Evolutionary conservation across 495 filamentous ascomycete genomes (phyloP).

Genomic region (Amniculicola lignicola): DNA sequence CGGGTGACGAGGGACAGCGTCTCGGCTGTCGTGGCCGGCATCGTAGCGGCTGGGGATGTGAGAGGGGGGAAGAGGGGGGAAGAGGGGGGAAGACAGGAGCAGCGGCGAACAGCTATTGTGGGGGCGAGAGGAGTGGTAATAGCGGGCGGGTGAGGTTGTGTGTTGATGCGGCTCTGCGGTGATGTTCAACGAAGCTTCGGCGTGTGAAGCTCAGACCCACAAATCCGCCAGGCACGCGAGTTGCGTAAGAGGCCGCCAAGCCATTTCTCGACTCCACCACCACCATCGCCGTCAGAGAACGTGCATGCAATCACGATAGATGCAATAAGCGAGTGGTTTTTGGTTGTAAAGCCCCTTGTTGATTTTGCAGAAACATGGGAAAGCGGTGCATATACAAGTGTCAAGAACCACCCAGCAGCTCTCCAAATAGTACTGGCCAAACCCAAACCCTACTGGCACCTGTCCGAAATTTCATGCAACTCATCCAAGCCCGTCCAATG

Average conservation of each 20-base stretch:
- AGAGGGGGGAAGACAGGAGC: neutral
- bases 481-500: neutral
- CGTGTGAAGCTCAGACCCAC: neutral
- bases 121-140: conserved; percentile 1
- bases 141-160: neutral
- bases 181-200: conserved; percentile 15
- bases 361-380: no score
- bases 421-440: neutral
- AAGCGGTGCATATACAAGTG: no score
- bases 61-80: conserved; percentile 16
- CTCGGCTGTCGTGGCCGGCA: conserved; percentile 94
- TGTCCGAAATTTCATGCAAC: conserved; percentile 12
- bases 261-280: no score
- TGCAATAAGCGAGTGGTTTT: no score
- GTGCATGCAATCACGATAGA: no score
- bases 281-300: no score
- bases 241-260: neutral
- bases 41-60: conserved; percentile 44
- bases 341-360: no score
- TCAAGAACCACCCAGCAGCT: conserved; percentile 9
- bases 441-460: neutral
- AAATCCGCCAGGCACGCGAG: neutral
- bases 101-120: no score
- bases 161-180: neutral
- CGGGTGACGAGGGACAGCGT: conserved; percentile 86